Evolutionary conservation across 1,284 basidiomycete species (phyloP), one percentile per base, ranked within the genome.

Genomic region (Boletus calvinii): DNA sequence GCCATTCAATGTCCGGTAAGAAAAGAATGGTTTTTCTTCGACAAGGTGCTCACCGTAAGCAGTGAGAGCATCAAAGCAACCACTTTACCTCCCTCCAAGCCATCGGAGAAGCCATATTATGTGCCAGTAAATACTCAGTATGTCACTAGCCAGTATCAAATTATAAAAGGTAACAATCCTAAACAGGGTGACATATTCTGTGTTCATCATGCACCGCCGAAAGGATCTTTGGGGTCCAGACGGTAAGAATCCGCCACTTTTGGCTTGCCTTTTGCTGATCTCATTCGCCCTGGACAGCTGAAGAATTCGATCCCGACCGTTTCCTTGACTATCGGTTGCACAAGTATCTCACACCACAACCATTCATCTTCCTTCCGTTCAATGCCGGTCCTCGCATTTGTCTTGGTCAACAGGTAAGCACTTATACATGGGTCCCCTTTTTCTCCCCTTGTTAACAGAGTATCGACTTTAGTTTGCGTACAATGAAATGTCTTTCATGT

Each of bases 331-430:
- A 69, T 20, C 51, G 66, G 6, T 40, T 68, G 24, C 58, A 63
- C 38, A 62, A 62, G 49, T 61, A 66, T 46, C 56, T 69, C 36
- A 63, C 54, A 26, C 57, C 61, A 30, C 62, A 65, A 15, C 69
- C 66, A 1, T 71, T 63, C 64, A 75, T 77, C 37, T 79, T 78
- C 62, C 65, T 78, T 4, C 77, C 77, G 2, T 78, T 79, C 67
- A 77, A 76, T 53, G 77, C 74, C 0, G 77, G 77, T 5, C 77
- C 77, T 9, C 71, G 77, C 4, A 76, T 77, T 50, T 67, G 76
- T 52, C 66, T 77, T 32, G 76, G 76, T 1, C 76, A 77, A 58
- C 75, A 77, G 64, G 75, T 69, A 29, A 49, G 40, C 22, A 18
- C 6, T 17, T 15, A 4, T 17, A 2, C 3, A 36, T 10, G 1